phyloP scores from a whole-genome alignment of 441 rosid species.

The Croton setiger region DNA sequence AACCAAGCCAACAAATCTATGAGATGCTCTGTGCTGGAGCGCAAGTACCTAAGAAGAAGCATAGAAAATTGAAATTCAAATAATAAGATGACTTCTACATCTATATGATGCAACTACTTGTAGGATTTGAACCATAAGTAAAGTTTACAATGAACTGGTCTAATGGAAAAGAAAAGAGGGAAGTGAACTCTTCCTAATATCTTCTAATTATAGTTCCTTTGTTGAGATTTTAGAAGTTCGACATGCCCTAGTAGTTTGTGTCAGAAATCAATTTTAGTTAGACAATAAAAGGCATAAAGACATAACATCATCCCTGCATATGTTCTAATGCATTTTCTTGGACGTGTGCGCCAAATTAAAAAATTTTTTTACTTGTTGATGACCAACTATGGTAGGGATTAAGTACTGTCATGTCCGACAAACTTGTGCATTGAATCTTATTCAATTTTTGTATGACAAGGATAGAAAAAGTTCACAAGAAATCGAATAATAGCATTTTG shows the following conservation, averaged over 20 bases:
- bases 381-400: neutral
- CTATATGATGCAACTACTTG: neutral
- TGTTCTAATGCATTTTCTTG: neutral
- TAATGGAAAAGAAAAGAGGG: no score
- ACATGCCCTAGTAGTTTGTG: neutral
- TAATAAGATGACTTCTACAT: neutral
- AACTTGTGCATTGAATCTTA: neutral
- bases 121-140: neutral
- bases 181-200: neutral
- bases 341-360: neutral
- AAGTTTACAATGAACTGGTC: neutral
- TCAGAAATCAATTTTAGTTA: neutral
- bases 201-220: neutral
- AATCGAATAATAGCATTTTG: neutral
- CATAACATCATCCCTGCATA: neutral
- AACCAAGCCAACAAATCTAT: neutral
- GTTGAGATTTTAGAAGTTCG: neutral
- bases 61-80: neutral
- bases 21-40: neutral
- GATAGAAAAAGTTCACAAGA: neutral
- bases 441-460: neutral
- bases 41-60: neutral
- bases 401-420: neutral
- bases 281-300: neutral
- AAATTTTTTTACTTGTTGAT: neutral